Evolutionary conservation across 1,284 basidiomycete genomes (phyloP), one percentile per base, ranked within the genome.

Genomic region (Ganoderma sinense): DNA sequence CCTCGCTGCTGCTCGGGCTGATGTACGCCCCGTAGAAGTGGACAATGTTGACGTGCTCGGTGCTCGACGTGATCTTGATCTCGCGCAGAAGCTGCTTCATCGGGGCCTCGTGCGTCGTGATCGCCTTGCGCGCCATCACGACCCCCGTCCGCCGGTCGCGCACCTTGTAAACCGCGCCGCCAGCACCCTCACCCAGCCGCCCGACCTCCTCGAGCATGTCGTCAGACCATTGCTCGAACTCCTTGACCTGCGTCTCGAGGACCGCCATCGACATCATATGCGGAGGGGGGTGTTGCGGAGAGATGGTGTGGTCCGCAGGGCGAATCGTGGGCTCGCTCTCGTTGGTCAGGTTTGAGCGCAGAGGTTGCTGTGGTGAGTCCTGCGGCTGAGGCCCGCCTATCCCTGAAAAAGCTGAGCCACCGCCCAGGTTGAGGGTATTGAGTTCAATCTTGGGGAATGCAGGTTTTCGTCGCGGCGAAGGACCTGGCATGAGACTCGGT

Each of bases 1-100:
- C 94, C 81, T 97, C 95, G 73, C 94, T 94, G 63, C 95, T 94
- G 55, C 94, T 95, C 40, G 96, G 94, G 41, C 96, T 94, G 81
- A 99, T 93, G 83, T 97, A 99, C 20, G 97, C 97, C 62, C 97
- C 98, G 78, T 95, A 94, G 84, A 97, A 99, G 67, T 90, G 87
- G 66, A 97, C 93, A 81, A 99, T 98, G 80, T 96, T 97, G 73
- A 90, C 84, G 75, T 98, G 96, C 61, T 90, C 86, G 69, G 94
- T 96, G 55, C 90, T 89, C 48, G 95, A 92, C 73, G 96, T 94
- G 82, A 99, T 97, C 64, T 91, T 89, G 67, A 99, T 88, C 82
- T 99, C 98, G 53, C 97, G 92, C 58, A 98, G 85, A 69, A 99
- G 90, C 83, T 99, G 97, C 77, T 93, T 95, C 78, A 94, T 88